Conservation (phyloP, 305 asterid species). For the Rubia peregrina region DNA sequence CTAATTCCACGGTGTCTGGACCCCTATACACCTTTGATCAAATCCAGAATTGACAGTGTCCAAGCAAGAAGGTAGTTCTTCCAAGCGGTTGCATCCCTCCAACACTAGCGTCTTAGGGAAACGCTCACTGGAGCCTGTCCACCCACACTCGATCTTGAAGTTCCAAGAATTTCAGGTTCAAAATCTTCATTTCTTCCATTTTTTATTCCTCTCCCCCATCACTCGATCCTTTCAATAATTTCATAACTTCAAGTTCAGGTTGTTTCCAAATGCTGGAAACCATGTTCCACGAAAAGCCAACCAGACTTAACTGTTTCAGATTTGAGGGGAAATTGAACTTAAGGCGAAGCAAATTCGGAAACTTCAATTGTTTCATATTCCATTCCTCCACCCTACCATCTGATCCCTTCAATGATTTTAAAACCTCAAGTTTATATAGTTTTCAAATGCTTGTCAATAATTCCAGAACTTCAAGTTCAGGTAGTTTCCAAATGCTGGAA, state of each 20-base stretch:
- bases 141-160: not conserved
- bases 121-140: not conserved
- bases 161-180: conserved; percentile 7
- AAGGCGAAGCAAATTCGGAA: conserved; percentile 1
- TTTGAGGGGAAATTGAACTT: conserved; percentile 7
- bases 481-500: not conserved
- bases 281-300: not conserved
- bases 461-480: conserved; percentile 13
- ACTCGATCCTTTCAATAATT: not conserved
- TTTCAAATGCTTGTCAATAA: too few relatives aligned
- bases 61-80: not conserved
- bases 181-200: conserved; percentile 11
- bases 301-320: conserved; percentile 1
- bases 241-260: conserved; percentile 7
- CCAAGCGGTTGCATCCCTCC: conserved; percentile 7
- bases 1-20: not conserved
- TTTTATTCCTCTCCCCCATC: not conserved
- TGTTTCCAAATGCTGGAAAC: not conserved
- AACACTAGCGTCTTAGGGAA: not conserved
- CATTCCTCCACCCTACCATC: not conserved
- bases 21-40: not conserved
- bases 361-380: conserved; percentile 13
- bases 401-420: too few relatives aligned
- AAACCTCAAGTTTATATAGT: too few relatives aligned
- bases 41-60: not conserved